These are phyloP conservation scores for Colletotrichum sp. DNA, from an alignment of 2,329 filamentous ascomycete species.

Conservation along the genomic window DNA sequence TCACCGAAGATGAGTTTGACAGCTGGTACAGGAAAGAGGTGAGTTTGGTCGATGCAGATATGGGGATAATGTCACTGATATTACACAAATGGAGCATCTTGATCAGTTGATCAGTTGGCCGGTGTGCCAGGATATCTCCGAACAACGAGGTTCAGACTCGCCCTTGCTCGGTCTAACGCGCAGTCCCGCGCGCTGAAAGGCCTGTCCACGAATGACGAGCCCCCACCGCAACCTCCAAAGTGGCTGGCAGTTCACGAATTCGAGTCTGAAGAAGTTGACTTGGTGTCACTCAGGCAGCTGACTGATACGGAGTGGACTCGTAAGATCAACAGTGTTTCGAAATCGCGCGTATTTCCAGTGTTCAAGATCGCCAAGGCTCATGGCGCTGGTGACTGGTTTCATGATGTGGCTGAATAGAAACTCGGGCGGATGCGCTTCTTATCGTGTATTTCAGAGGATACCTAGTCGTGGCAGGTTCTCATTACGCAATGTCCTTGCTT, in stretches of 20 bases:
- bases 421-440: neutral
- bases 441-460: neutral
- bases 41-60: neutral
- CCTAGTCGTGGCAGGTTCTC: neutral
- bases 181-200: constrained; percentile 26
- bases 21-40: neutral
- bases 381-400: neutral
- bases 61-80: neutral
- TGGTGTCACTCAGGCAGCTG: neutral
- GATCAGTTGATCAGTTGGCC: neutral
- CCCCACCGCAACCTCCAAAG: neutral
- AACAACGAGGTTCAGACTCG: constrained; percentile 27
- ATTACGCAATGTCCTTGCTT: constrained; percentile 29
- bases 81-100: neutral
- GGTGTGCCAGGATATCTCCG: constrained; percentile 25
- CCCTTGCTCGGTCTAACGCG: constrained; percentile 24
- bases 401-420: neutral
- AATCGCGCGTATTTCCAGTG: neutral
- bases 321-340: neutral
- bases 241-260: neutral
- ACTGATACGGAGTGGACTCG: neutral
- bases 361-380: neutral
- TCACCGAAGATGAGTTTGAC: neutral
- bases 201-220: constrained; percentile 22
- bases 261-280: neutral